Evolutionary conservation across 2,329 filamentous ascomycete species (phyloP).

Genomic region (Triangularia verruculosa): DNA sequence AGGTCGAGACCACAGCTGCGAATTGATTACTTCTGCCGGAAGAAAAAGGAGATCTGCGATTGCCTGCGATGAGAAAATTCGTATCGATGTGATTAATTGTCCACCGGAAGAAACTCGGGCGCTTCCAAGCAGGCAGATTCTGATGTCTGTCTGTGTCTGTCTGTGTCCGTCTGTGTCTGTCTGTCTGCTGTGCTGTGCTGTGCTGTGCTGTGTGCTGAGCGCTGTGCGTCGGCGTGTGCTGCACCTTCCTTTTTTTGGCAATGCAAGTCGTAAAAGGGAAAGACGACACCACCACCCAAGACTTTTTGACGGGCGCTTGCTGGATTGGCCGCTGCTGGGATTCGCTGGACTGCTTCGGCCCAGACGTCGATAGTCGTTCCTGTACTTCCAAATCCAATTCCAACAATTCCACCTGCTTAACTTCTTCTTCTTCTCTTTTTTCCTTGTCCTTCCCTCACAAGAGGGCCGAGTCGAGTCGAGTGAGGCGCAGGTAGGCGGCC

Average conservation of each 20-base stretch:
- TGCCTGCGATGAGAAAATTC: conserved; percentile 17
- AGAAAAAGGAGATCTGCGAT: background rate
- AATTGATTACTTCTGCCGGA: background rate
- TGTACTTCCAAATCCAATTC: background rate
- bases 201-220: background rate
- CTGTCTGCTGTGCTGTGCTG: background rate
- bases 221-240: conserved; percentile 6
- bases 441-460: background rate
- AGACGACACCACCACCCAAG: conserved; percentile 10
- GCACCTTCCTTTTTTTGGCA: conserved; percentile 28
- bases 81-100: conserved; percentile 16
- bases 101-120: conserved; percentile 17
- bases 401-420: background rate
- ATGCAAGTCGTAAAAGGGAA: conserved; percentile 19
- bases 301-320: conserved; percentile 20
- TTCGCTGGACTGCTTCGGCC: conserved; percentile 1
- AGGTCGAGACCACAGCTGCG: background rate
- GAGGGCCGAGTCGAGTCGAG: background rate
- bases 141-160: background rate
- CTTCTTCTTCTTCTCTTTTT: background rate
- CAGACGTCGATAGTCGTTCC: background rate
- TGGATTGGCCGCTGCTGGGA: conserved; percentile 12
- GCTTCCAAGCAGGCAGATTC: conserved; percentile 16
- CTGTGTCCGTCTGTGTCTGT: background rate
- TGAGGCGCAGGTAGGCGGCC: background rate